Base-by-base conservation (phyloP, 225 moss, liverwort and hornwort species). In the Sphagnum tenellum region DNA sequence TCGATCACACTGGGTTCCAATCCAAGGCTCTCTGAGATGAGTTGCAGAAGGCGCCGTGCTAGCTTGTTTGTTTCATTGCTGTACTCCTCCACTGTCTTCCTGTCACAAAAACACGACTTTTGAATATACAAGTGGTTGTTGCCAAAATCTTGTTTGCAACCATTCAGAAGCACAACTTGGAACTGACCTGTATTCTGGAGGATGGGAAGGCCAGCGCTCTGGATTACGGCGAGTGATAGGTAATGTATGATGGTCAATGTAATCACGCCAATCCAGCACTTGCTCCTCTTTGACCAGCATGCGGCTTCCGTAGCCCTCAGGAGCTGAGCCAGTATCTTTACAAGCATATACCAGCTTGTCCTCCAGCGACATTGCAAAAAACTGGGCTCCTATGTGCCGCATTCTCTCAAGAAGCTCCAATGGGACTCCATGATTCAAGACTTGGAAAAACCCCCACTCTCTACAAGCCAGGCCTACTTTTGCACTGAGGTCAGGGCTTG, bases 181-280 rank as follows among this genome's bases (percentile, higher is more conserved):
- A 73, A 73, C 82, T 76, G 72, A 89, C 94, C 88, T 85, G 74
- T 87, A 91, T 63, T 89, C 78, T 64, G 87, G 72, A 50, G 91
- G 94, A 58, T 86, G 76, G 66, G 75, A 70, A 65, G 94, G 94
- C 94, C 94, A 94, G 48, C 77, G 80, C 65, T 74, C 68, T 48
- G 74, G 8, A 14, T 80, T 74, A 59, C 91, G 79, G 48, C 91
- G 77, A 55, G 89, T 88, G 68, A 89, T 66, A 12, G 94, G 94
- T 56, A 94, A 72, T 11, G 94, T 57, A 64, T 94, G 94, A 67
- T 91, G 86, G 64, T 94, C 94, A 2, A 85, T 68, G 65, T 91
- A 94, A 66, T 94, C 94, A 68, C 94, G 87, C 94, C 94, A 91
- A 66, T 94, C 94, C 72, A 94, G 70, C 61, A 94, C 80, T 81